phyloP scores from a whole-genome alignment of 78 protist genomes.

The Protostelium mycophagum region DNA sequence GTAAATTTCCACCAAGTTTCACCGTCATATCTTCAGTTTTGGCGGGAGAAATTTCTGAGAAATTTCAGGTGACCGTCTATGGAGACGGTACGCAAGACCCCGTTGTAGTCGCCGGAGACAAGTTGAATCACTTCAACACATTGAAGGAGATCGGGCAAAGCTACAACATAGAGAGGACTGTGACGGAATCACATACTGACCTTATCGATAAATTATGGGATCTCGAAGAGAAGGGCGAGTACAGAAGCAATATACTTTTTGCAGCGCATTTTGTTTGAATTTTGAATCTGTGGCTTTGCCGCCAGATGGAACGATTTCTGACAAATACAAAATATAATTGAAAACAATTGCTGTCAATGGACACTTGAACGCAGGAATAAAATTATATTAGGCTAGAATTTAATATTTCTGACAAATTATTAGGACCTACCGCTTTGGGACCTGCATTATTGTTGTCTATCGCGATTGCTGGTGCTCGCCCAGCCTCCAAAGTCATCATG shows the following conservation, averaged over 20 bases:
- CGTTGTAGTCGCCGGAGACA: slow-evolving; percentile 33
- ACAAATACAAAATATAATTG: too few species aligned
- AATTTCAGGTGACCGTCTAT: not conserved
- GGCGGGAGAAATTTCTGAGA: not conserved
- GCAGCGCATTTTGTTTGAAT: too few species aligned
- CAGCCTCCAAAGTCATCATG: slow-evolving; percentile 40
- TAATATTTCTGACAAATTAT: too few species aligned
- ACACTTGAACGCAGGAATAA: not conserved
- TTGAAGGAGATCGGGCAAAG: slow-evolving; percentile 17
- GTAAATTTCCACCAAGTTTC: too few species aligned
- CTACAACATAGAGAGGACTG: slow-evolving; percentile 1
- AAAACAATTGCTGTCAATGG: too few species aligned
- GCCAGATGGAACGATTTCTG: too few species aligned
- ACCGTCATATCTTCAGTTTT: too few species aligned
- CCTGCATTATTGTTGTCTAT: slow-evolving; percentile 46
- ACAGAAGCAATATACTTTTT: too few species aligned
- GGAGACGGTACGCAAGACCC: slow-evolving; percentile 24
- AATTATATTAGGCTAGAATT: too few species aligned
- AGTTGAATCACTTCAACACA: slow-evolving; percentile 23
- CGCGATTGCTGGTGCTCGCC: slow-evolving; percentile 35
- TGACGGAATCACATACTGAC: not conserved
- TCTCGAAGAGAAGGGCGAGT: slow-evolving; percentile 18
- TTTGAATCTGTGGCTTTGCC: too few species aligned
- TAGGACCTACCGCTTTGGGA: slow-evolving; percentile 63
- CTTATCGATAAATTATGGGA: not conserved